Conservation (phyloP, 805 yeast species). For the Millerozyma miso region DNA sequence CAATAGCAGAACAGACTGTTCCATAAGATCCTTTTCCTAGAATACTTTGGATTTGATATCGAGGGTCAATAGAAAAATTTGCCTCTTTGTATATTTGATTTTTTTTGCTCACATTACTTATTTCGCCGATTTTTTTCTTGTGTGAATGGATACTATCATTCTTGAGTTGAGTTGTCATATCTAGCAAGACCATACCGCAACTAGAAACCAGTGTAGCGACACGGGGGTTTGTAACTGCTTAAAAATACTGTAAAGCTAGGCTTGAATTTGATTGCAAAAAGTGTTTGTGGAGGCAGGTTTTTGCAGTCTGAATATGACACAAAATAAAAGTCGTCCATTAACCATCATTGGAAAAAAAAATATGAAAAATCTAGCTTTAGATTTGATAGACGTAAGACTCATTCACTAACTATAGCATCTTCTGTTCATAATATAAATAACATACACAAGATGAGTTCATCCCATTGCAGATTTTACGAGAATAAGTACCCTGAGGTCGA, state of each 20-base stretch:
- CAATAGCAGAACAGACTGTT: constrained; percentile 72
- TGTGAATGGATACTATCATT: background rate
- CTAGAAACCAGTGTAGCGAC: background rate
- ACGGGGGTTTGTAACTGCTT: background rate
- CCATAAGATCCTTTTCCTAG: constrained; percentile 89
- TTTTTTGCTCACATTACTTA: background rate
- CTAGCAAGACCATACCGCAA: background rate
- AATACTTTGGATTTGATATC: constrained; percentile 54
- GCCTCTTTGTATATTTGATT: constrained; percentile 29
- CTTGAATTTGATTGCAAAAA: constrained; percentile 1
- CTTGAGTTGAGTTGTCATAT: constrained; percentile 6
- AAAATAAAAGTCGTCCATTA: background rate
- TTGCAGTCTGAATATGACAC: background rate
- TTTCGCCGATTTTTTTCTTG: background rate
- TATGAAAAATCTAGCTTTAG: background rate
- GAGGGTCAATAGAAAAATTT: constrained; percentile 57
- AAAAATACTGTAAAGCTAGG: background rate
- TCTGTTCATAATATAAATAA: background rate
- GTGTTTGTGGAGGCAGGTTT: constrained; percentile 1
- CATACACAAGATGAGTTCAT: constrained; percentile 57
- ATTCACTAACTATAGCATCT: background rate
- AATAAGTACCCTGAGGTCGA: constrained; percentile 98
- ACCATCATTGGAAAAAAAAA: background rate
- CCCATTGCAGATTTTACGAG: constrained; percentile 94
- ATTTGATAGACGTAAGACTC: background rate